These are phyloP conservation scores for Lenzites betulinus DNA, from an alignment of 768 basidiomycete genomes.

Conservation along the genomic window DNA sequence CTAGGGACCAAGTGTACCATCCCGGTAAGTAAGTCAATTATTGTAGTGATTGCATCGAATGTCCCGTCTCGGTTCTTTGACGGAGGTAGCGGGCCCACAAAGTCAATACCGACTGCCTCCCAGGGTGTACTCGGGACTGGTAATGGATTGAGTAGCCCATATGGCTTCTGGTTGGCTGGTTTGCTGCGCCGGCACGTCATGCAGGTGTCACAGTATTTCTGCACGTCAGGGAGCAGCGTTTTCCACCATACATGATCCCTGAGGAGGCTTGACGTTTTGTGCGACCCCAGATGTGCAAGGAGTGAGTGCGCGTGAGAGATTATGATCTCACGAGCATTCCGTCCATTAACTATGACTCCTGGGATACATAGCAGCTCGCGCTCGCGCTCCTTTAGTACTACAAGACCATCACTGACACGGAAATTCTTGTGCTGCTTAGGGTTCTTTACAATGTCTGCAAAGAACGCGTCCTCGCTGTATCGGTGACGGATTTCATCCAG, in stretches of 20 bases:
- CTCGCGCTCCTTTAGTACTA: constrained; percentile 14
- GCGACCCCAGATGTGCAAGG: constrained; percentile 38
- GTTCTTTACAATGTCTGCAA: constrained; percentile 26
- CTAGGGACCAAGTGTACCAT: too few relatives aligned
- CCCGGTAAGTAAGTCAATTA: too few relatives aligned
- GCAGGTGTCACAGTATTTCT: constrained; percentile 24
- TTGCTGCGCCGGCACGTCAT: constrained; percentile 24
- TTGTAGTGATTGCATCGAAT: too few relatives aligned
- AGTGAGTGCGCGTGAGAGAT: constrained; percentile 42
- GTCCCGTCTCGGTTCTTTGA: constrained; percentile 21
- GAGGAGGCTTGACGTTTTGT: constrained; percentile 37
- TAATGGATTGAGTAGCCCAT: constrained; percentile 25
- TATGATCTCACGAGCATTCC: constrained; percentile 31
- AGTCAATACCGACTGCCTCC: constrained; percentile 33
- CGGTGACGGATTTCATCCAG: constrained; percentile 14
- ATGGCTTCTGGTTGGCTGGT: constrained; percentile 17
- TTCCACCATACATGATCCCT: constrained; percentile 41
- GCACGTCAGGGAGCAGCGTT: constrained; percentile 21
- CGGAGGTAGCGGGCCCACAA: constrained; percentile 27
- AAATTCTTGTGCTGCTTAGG: constrained; percentile 34
- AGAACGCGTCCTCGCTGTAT: constrained; percentile 36
- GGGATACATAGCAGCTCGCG: constrained; percentile 26
- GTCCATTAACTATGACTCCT: constrained; percentile 19
- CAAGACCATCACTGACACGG: constrained; percentile 21
- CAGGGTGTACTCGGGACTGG: constrained; percentile 26